Evolutionary conservation across 1,139 yeast genomes (phyloP).

Genomic region (Entelexis sorbosivorans): DNA sequence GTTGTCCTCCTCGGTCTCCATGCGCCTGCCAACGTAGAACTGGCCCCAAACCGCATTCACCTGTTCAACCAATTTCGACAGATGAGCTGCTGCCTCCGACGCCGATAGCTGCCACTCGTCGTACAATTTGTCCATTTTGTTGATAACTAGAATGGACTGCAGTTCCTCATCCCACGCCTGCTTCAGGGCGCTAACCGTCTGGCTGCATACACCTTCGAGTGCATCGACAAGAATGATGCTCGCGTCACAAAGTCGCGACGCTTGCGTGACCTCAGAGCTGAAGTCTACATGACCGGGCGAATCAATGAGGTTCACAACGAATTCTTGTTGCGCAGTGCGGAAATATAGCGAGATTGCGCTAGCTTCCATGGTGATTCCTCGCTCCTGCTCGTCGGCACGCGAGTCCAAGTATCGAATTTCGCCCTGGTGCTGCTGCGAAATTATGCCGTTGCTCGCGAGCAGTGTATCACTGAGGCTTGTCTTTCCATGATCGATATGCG

Average conservation of each 20-base stretch:
- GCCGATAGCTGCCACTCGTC: slow-evolving; percentile 76
- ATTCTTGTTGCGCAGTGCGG: slow-evolving; percentile 40
- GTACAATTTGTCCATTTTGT: slow-evolving; percentile 81
- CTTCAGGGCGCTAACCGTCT: slow-evolving; percentile 84
- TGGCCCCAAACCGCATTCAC: slow-evolving; percentile 93
- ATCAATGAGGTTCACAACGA: slow-evolving; percentile 82
- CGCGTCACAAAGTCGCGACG: slow-evolving; percentile 92
- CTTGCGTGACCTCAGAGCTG: slow-evolving; percentile 89
- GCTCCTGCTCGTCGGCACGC: slow-evolving; percentile 84
- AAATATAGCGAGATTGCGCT: slow-evolving; percentile 95
- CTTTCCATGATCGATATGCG: slow-evolving; percentile 98
- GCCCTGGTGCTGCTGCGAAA: slow-evolving; percentile 91
- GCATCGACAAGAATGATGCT: slow-evolving; percentile 92
- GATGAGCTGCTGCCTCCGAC: slow-evolving; percentile 71
- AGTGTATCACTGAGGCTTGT: slow-evolving; percentile 89
- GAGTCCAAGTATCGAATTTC: slow-evolving; percentile 87
- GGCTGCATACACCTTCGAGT: slow-evolving; percentile 97
- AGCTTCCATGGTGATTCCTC: slow-evolving; percentile 94
- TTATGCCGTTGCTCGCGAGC: slow-evolving; percentile 90
- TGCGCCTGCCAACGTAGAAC: slow-evolving; percentile 84
- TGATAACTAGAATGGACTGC: slow-evolving; percentile 80
- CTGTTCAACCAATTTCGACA: slow-evolving; percentile 71
- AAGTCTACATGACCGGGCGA: slow-evolving; percentile 99
- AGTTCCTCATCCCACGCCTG: slow-evolving; percentile 93
- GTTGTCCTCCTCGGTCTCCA: slow-evolving; percentile 52